phyloP scores from a whole-genome alignment of 257 asterid species.

The Solanum chmielewskii region DNA sequence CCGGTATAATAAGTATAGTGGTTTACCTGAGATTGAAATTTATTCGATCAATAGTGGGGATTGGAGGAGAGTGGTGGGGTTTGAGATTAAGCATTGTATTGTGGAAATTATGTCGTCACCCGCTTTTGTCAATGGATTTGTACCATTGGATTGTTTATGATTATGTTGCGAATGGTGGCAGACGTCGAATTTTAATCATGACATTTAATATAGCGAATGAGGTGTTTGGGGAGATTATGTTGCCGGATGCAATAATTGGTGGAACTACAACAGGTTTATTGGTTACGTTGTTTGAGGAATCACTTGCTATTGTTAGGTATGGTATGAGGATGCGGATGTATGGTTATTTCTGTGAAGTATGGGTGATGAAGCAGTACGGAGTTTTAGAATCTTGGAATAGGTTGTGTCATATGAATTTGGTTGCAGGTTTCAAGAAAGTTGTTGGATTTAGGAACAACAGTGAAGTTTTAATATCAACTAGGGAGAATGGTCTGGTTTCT shows the following conservation, averaged over 20 bases:
- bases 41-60: slow-evolving; percentile 19
- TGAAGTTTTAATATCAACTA: no score
- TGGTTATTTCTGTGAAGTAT: slow-evolving; percentile 14
- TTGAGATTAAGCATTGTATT: slow-evolving; percentile 4
- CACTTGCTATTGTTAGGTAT: slow-evolving; percentile 20
- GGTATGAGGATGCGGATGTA: not conserved
- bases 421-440: no score
- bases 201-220: slow-evolving; percentile 28
- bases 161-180: not conserved
- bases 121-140: slow-evolving; percentile 20
- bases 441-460: no score
- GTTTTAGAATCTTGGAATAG: slow-evolving; percentile 13
- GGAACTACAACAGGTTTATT: not conserved
- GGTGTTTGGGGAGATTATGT: slow-evolving; percentile 22
- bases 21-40: slow-evolving; percentile 38
- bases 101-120: slow-evolving; percentile 27
- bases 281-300: slow-evolving; percentile 7
- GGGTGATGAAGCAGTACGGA: slow-evolving; percentile 51
- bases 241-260: slow-evolving; percentile 23
- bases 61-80: slow-evolving; percentile 28
- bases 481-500: no score
- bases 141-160: slow-evolving; percentile 46
- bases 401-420: no score
- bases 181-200: slow-evolving; percentile 13
- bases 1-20: not conserved